Evolutionary conservation across 1,139 yeast species (phyloP).

Genomic region (Yamadazyma mexicana): DNA sequence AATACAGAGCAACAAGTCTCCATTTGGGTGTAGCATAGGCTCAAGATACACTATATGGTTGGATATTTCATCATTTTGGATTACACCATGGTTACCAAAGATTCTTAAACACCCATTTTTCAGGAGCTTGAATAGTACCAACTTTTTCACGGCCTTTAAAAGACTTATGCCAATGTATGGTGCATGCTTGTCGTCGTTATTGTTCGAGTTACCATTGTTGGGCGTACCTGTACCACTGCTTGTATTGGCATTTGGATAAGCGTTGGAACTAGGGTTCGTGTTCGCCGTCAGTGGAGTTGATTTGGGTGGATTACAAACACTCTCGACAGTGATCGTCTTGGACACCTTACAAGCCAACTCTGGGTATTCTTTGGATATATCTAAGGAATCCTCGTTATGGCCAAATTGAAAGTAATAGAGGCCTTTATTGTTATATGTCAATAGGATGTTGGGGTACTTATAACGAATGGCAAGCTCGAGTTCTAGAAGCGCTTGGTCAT

Average conservation of each 20-base stretch:
- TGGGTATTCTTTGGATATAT: conserved; percentile 33
- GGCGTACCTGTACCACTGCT: conserved; percentile 5
- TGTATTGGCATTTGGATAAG: conserved; percentile 8
- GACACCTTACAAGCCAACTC: conserved; percentile 33
- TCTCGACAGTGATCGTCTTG: conserved; percentile 28
- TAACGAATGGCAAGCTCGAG: conserved; percentile 59
- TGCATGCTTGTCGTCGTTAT: conserved; percentile 20
- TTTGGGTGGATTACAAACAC: conserved; percentile 19
- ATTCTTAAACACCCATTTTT: conserved; percentile 39
- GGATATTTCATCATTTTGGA: conserved; percentile 15
- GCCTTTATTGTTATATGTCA: conserved; percentile 61
- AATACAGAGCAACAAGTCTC: conserved; percentile 45
- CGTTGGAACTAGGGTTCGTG: too few relatives aligned
- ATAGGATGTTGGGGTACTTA: conserved; percentile 50
- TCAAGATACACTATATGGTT: conserved; percentile 48
- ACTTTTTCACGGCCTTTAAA: conserved; percentile 58
- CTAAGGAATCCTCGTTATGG: conserved; percentile 32
- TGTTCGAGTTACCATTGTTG: neutral
- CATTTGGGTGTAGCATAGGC: conserved; percentile 53
- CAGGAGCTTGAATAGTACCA: conserved; percentile 49
- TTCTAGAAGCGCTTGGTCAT: conserved; percentile 50
- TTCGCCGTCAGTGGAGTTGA: conserved; percentile 10
- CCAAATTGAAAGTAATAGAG: conserved; percentile 57
- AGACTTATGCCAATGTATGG: conserved; percentile 57
- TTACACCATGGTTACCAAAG: conserved; percentile 56